Conservation (phyloP, 306 rosid species). For the Arachis stenosperma region DNA sequence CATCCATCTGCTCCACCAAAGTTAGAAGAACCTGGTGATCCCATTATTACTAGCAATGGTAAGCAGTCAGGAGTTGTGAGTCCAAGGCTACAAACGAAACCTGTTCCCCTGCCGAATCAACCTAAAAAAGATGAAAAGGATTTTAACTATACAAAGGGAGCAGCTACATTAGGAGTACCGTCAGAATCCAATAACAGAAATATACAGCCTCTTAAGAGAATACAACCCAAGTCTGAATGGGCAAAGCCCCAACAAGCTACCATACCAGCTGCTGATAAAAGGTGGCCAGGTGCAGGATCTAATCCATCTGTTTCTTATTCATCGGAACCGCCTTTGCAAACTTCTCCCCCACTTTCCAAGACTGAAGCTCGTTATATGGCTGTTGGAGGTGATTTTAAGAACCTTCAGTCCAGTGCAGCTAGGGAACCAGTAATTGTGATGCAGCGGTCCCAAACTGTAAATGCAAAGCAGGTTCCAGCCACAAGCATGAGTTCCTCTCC, state of each 20-base stretch:
- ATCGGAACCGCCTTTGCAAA: constrained; percentile 65
- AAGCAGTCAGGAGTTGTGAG: constrained; percentile 59
- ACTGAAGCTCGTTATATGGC: constrained; percentile 63
- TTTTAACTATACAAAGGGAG: constrained; percentile 77
- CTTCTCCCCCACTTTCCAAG: constrained; percentile 60
- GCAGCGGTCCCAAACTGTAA: constrained; percentile 82
- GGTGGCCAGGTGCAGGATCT: constrained; percentile 67
- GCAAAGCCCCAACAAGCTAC: constrained; percentile 63
- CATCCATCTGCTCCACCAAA: constrained; percentile 63
- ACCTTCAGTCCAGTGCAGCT: constrained; percentile 64
- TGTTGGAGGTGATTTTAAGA: constrained; percentile 65
- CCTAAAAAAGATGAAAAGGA: constrained; percentile 74
- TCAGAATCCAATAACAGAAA: constrained; percentile 64
- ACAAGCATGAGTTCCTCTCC: constrained; percentile 79
- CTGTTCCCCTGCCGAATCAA: constrained; percentile 54
- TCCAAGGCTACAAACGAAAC: constrained; percentile 61
- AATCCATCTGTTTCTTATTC: constrained; percentile 72
- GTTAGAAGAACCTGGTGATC: constrained; percentile 85
- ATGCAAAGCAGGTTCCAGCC: constrained; percentile 63
- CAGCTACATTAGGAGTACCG: constrained; percentile 54
- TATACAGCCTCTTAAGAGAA: constrained; percentile 70
- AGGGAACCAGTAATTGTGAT: constrained; percentile 79
- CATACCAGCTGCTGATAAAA: constrained; percentile 65
- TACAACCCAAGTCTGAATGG: constrained; percentile 83
- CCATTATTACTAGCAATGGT: constrained; percentile 58